Conservation (phyloP, 805 yeast species). For the Starmerella vitae region DNA sequence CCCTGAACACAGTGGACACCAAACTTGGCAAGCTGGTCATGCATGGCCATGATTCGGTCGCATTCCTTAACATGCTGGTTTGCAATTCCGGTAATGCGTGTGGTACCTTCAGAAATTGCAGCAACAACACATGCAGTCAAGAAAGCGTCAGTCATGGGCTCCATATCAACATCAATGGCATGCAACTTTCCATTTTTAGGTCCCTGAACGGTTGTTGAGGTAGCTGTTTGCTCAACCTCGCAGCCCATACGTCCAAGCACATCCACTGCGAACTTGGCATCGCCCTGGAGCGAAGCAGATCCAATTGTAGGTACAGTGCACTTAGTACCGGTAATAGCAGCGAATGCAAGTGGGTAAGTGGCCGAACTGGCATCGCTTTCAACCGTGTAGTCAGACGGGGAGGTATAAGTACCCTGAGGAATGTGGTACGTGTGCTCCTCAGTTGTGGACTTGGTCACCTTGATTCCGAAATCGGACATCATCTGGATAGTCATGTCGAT, state of each 20-base stretch:
- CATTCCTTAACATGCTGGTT: slow-evolving; percentile 97
- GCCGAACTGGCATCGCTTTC: slow-evolving; percentile 98
- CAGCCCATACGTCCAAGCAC: slow-evolving; percentile 95
- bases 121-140: slow-evolving; percentile 94
- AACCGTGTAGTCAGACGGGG: slow-evolving; percentile 74
- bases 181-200: slow-evolving; percentile 52
- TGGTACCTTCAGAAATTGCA: slow-evolving; percentile 65
- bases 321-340: slow-evolving; percentile 87
- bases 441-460: slow-evolving; percentile 52
- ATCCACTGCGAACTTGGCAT: slow-evolving; percentile 89
- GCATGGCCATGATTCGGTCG: slow-evolving; percentile 92
- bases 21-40: slow-evolving; percentile 70
- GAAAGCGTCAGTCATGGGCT: slow-evolving; percentile 99
- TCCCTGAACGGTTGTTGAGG: slow-evolving; percentile 85
- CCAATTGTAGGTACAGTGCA: slow-evolving; percentile 94
- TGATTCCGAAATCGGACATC: slow-evolving; percentile 84
- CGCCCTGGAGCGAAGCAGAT: slow-evolving; percentile 83
- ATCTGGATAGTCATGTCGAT: slow-evolving; percentile 93
- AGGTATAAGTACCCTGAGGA: slow-evolving; percentile 66
- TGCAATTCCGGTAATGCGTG: slow-evolving; percentile 88
- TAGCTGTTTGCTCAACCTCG: slow-evolving; percentile 62
- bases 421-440: slow-evolving; percentile 80
- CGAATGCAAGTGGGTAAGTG: slow-evolving; percentile 93
- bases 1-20: slow-evolving; percentile 77
- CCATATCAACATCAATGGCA: slow-evolving; percentile 85